Percentiles rank a stretch among this genome's conserved stretches.
Conservation (phyloP, 805 yeast species). For the Aciculoconidium aculeatum region DNA sequence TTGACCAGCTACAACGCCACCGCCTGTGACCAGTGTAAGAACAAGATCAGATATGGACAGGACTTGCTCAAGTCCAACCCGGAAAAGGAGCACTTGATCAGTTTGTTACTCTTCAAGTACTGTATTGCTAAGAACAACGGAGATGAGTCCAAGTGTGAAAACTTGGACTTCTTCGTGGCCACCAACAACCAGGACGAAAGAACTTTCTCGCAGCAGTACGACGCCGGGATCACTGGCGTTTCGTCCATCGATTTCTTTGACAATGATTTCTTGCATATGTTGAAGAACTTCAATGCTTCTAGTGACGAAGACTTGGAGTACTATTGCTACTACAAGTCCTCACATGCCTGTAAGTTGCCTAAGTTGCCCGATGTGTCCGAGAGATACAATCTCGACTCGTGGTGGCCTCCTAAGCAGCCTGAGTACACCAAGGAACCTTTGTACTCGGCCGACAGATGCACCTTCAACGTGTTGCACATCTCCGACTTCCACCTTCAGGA, state of each 20-base stretch:
- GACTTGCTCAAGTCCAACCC: constrained; percentile 22
- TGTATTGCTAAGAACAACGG: constrained; percentile 25
- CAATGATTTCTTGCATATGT: constrained; percentile 34
- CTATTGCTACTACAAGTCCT: constrained; percentile 48
- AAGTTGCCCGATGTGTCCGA: constrained; percentile 43
- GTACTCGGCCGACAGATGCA: constrained; percentile 22
- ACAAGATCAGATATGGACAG: constrained; percentile 27
- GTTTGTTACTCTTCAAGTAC: constrained; percentile 30
- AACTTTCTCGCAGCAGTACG: constrained; percentile 9
- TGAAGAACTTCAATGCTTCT: constrained; percentile 30
- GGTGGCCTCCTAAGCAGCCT: constrained; percentile 33
- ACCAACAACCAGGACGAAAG: constrained; percentile 17
- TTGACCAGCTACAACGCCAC: constrained; percentile 28
- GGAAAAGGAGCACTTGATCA: constrained; percentile 28
- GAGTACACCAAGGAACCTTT: constrained; percentile 23
- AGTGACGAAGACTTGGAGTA: constrained; percentile 37
- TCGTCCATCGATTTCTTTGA: constrained; percentile 29
- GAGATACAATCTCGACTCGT: constrained; percentile 23
- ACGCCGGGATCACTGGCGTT: constrained; percentile 20
- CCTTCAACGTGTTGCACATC: constrained; percentile 58
- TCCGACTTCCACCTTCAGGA: constrained; percentile 62
- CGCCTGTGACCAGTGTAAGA: constrained; percentile 30
- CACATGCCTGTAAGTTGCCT: constrained; percentile 45
- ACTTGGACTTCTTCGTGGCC: constrained; percentile 32
- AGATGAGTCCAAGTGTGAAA: constrained; percentile 27